These are phyloP conservation scores for Zychaea mexicana DNA, from an alignment of 371 early-diverging fungal species.

Conservation along the genomic window DNA sequence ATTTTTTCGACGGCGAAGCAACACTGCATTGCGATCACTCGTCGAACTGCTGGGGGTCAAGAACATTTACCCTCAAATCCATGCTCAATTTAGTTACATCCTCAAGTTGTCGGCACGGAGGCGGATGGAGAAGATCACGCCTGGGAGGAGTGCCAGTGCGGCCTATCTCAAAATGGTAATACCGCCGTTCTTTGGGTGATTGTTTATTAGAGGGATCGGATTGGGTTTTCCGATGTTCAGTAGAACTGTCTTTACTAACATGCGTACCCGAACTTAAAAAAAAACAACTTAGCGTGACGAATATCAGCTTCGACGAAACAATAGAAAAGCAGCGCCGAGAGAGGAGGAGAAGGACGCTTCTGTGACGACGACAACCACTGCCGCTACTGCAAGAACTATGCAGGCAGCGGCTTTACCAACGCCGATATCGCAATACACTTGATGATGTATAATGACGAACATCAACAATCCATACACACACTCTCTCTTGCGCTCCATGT, in stretches of 20 bases:
- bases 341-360: conserved; percentile 4
- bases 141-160: conserved; percentile 40
- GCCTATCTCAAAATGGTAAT: conserved; percentile 38
- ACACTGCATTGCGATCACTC: conserved; percentile 52
- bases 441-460: not conserved
- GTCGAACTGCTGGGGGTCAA: conserved; percentile 53
- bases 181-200: not conserved
- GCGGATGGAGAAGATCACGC: conserved; percentile 44
- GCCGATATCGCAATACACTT: not conserved
- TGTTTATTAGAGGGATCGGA: not conserved
- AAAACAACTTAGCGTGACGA: conserved; percentile 1
- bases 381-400: not conserved
- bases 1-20: conserved; percentile 52
- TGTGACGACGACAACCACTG: not conserved
- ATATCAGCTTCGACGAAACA: not conserved
- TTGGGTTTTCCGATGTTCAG: not conserved
- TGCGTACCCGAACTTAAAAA: not conserved
- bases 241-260: not conserved
- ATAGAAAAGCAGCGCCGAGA: not conserved
- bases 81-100: conserved; percentile 56
- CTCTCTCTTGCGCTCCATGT: not conserved
- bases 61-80: conserved; percentile 55
- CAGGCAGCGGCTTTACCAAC: not conserved
- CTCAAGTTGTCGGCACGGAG: conserved; percentile 50
- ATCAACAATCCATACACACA: not conserved